Base-by-base conservation (phyloP, 495 filamentous ascomycete genomes). In the Daldinia loculata region DNA sequence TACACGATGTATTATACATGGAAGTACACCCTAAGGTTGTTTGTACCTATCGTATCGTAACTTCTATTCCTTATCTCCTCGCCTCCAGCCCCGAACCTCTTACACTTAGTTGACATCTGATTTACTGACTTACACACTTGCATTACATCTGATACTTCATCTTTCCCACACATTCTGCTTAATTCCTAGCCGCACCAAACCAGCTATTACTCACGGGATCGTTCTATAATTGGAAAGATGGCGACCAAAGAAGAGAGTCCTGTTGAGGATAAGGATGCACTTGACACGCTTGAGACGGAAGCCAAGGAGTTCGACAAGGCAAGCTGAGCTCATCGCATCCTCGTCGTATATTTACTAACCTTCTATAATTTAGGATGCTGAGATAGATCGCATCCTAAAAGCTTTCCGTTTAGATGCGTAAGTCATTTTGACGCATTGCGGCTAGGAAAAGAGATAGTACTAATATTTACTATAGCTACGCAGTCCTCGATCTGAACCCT, bases 401-500 rank as follows among this genome's bases (percentile, higher is more conserved):
- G 92, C 93, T 56, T 99, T 98, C 77, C 86, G 89, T 74, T 87
- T 77, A 61, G 65, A 71, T 66, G 52, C 66, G 56, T 74, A 55
- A 66, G 69, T 70, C 0, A 22, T 60, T 12, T 26, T 38, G 38
- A 32, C 6, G 30, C 51, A 66, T 52, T 22, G 64, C 45, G 15
- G 5, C 15, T 38, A 17, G 2, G 8, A 12, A 9, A 67, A 55
- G 24, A 24, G 17, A 41, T 56, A 6, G 9, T 26, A 3, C 64
- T 72, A 64, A 67, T 51, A n/a, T 32, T 2, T 27, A 34, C 34
- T 14, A 36, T 67, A 93, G 91, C 74, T 98, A 98, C 83, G 91
- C 94, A 50, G 93, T 98, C 63, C 91, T 99, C 27, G 95, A 96
- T 80, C 90, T 99, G 63, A 94, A 97, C 80, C 95, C 95, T 6